Evolutionary conservation across 768 basidiomycete species (phyloP), one percentile per base, ranked within the genome.

Genomic region (Aureoboletus auriporus): DNA sequence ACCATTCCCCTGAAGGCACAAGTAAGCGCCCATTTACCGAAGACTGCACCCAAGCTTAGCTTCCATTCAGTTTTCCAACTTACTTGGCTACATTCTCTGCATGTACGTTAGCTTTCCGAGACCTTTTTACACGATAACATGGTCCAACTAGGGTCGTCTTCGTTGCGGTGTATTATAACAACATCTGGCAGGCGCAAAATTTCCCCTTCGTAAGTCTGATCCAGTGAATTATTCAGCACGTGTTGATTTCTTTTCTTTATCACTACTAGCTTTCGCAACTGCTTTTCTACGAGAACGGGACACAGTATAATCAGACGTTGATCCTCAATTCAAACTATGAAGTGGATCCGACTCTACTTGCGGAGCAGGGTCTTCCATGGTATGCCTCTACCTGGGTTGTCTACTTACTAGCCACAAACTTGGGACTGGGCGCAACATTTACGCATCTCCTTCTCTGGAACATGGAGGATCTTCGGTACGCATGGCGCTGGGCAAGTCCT

Each of bases 1-100:
- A 60, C 74, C 2, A 81, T 80, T 33, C 82, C 81, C 4, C 62
- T 83, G 3, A 72, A 74, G 5, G 80, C 79, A 0, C 80, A 80
- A 57, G 63, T 60, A 49, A 39, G 55, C 43, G 13, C 44, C 1
- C 10, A 17, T 42, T 42, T 35, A n/a, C 11, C 3, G n/a, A 29
- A 34, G 3, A 9, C 37, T 10, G n/a, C 8, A 5, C 14, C 14
- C 36, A 8, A 34, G 20, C 26, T 30, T 40, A 20, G 43, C 11
- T 10, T 34, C 1, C 8, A 17, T 38, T 26, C 37, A 64, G 63
- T 52, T 80, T 8, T 80, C 77, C 2, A 67, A 68, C 28, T 75
- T 79, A 40, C 64, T 73, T 39, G 81, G 82, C 2, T 76, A 75
- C 16, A 59, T 75, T 20, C 68, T 82, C 4, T 82, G 79, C 75